A percentile compares a stretch with the other conserved stretches of the same genome.
These are phyloP conservation scores for Monilinia fructicola DNA, from an alignment of 2,329 filamentous ascomycete genomes.

Conservation along the genomic window DNA sequence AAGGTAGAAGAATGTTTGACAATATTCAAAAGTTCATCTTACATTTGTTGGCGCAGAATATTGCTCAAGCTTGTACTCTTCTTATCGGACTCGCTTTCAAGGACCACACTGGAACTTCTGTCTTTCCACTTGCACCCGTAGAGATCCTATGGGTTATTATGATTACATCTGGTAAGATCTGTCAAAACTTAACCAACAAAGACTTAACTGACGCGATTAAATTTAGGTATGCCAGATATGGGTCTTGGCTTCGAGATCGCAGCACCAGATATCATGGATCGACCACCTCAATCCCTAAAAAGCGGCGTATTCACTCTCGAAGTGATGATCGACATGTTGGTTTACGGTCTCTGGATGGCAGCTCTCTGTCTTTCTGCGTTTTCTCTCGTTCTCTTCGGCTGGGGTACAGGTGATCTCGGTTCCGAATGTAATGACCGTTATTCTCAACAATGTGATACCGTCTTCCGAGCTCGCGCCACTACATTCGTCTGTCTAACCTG, in stretches of 20 bases:
- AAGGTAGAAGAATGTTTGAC: conserved; percentile 72
- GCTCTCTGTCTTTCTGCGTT: conserved; percentile 64
- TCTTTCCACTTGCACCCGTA: conserved; percentile 82
- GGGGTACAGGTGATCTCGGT: conserved; percentile 57
- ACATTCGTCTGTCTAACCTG: conserved; percentile 74
- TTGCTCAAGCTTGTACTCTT: conserved; percentile 78
- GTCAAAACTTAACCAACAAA: neutral
- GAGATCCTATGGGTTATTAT: conserved; percentile 95
- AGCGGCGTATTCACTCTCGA: conserved; percentile 75
- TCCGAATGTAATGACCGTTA: conserved; percentile 60
- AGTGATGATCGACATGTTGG: conserved; percentile 74
- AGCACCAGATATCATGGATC: conserved; percentile 71
- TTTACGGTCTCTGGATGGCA: conserved; percentile 78
- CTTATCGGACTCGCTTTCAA: conserved; percentile 82
- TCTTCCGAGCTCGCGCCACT: conserved; percentile 71
- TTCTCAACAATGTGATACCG: conserved; percentile 55
- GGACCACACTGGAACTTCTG: conserved; percentile 67
- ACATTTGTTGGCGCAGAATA: conserved; percentile 67
- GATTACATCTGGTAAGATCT: conserved; percentile 67
- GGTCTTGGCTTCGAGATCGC: conserved; percentile 79
- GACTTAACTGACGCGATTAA: neutral
- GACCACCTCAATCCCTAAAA: conserved; percentile 70
- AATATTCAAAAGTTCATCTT: conserved; percentile 72
- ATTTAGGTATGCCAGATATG: conserved; percentile 69
- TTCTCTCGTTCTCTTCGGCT: conserved; percentile 62